These are phyloP conservation scores for Leccinum fibrillosum DNA, from an alignment of 768 basidiomycete species.

Conservation along the genomic window DNA sequence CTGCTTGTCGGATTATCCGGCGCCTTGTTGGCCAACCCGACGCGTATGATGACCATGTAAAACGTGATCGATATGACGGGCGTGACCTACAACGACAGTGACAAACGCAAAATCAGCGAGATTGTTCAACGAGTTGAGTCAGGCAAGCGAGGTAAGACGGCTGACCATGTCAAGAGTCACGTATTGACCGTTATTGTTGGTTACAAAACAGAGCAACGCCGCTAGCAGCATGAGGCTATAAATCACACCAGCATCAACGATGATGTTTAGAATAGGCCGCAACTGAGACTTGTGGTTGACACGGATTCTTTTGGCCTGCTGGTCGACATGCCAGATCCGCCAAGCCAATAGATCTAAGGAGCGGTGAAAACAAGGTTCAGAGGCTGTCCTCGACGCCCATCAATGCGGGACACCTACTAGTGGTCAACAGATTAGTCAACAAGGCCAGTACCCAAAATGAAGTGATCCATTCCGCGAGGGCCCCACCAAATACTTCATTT, in stretches of 20 bases:
- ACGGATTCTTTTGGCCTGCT: constrained; percentile 15
- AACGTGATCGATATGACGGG: constrained; percentile 42
- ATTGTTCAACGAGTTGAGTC: background rate
- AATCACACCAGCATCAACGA: constrained; percentile 37
- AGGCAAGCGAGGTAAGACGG: background rate
- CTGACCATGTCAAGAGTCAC: constrained; percentile 37
- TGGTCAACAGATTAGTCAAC: constrained; percentile 32
- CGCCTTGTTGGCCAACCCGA: constrained; percentile 19
- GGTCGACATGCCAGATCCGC: constrained; percentile 31
- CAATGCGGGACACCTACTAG: constrained; percentile 19
- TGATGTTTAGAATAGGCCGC: constrained; percentile 23
- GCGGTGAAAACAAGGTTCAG: background rate
- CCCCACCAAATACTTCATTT: constrained; percentile 24
- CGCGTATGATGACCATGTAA: constrained; percentile 42
- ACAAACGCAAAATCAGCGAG: background rate
- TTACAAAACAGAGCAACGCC: constrained; percentile 29
- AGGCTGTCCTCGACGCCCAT: background rate
- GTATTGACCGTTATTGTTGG: constrained; percentile 30
- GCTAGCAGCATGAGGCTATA: constrained; percentile 36
- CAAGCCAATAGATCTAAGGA: constrained; percentile 26
- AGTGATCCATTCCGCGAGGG: constrained; percentile 34
- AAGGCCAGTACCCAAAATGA: constrained; percentile 33
- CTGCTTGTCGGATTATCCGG: background rate
- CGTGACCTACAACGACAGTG: constrained; percentile 24
- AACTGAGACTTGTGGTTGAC: constrained; percentile 6